Evolutionary conservation across 306 rosid genomes (phyloP), one percentile per base, ranked within the genome.

Genomic region (Senna tora): DNA sequence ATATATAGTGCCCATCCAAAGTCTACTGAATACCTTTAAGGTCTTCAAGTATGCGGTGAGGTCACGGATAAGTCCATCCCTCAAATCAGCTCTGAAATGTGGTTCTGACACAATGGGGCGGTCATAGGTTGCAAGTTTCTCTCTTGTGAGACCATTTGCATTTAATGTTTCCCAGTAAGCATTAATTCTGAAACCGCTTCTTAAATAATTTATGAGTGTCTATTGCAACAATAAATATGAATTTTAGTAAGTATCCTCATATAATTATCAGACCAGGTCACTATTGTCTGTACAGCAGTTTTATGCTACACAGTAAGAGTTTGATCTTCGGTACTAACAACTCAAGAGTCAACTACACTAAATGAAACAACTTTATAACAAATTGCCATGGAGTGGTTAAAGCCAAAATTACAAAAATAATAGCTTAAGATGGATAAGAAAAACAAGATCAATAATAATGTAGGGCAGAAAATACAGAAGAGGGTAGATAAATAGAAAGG

Each of bases 101-200:
- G 84, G 84, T 74, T 75, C 78, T n/a, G 75, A 80, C 43, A 75
- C 54, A 51, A 65, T 80, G 32, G 78, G 81, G 33, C 78, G 84
- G 62, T 80, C 84, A 80, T 75, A 75, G 71, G 78, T 80, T 50
- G 81, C 81, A 65, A 80, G 81, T 65, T 58, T 75, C 53, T 71
- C 68, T 75, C 65, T 80, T 42, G 75, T 80, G 66, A 75, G 74
- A 21, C 84, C 78, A 50, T 80, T 80, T 65, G 71, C 61, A 42
- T 49, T 80, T 33, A 80, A 51, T 65, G 81, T 65, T 75, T 71
- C 49, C 84, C 84, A 75, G 65, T 80, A 80, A 58, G 42, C 50
- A 71, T 76, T 74, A 20, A 71, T 57, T 57, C 72, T 71, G 60
- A 80, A 80, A 33, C 75, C 75, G 17, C 57, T 36, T 41, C 73